Evolutionary conservation across 2,329 filamentous ascomycete genomes (phyloP).

Genomic region (Cladosporium sp.): DNA sequence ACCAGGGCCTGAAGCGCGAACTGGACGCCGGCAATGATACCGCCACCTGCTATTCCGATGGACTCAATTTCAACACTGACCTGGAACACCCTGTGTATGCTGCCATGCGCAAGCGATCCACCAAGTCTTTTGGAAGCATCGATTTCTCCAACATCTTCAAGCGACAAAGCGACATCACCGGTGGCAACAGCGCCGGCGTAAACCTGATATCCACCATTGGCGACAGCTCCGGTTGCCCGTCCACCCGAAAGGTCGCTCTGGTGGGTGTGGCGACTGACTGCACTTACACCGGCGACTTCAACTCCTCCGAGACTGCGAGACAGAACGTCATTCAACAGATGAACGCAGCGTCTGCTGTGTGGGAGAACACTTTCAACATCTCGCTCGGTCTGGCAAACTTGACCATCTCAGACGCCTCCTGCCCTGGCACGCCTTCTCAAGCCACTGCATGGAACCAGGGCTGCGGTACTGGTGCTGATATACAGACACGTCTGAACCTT

Average conservation of each 20-base stretch:
- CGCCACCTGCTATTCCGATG: slow-evolving; percentile 67
- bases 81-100: slow-evolving; percentile 67
- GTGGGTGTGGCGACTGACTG: slow-evolving; percentile 94
- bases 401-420: slow-evolving; percentile 73
- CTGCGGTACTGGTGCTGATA: slow-evolving; percentile 64
- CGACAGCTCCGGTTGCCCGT: slow-evolving; percentile 79
- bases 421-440: slow-evolving; percentile 67
- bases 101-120: slow-evolving; percentile 55
- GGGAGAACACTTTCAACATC: slow-evolving; percentile 92
- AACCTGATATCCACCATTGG: slow-evolving; percentile 81
- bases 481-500: slow-evolving; percentile 77
- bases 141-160: slow-evolving; percentile 68
- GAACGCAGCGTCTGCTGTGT: slow-evolving; percentile 83
- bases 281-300: slow-evolving; percentile 75
- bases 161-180: slow-evolving; percentile 66
- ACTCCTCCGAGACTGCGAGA: slow-evolving; percentile 63
- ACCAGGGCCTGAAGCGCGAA: slow-evolving; percentile 61
- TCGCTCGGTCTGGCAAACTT: slow-evolving; percentile 87
- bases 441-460: slow-evolving; percentile 81
- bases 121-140: slow-evolving; percentile 60
- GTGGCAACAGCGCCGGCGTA: slow-evolving; percentile 75
- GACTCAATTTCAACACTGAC: slow-evolving; percentile 76
- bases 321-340: slow-evolving; percentile 79
- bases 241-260: slow-evolving; percentile 85
- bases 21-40: slow-evolving; percentile 23